phyloP scores from a whole-genome alignment of 306 rosid species.

The Quercus robur region DNA sequence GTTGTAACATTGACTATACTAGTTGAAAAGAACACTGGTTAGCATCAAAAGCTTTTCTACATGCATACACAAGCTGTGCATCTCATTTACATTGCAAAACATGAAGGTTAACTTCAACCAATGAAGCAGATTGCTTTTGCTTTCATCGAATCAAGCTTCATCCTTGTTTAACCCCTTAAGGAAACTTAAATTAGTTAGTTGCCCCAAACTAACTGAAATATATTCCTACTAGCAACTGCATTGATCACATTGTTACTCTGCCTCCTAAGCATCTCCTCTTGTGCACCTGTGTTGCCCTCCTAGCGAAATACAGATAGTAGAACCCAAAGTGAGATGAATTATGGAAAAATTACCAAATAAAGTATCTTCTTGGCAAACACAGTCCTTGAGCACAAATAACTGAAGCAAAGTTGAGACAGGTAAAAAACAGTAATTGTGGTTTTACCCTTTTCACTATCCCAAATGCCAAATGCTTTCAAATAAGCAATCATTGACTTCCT shows the following conservation, averaged over 20 bases:
- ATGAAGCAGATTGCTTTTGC: slow-evolving; percentile 8
- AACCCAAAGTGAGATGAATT: neutral
- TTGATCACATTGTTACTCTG: slow-evolving; percentile 62
- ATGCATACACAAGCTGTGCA: neutral
- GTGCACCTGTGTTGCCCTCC: slow-evolving; percentile 71
- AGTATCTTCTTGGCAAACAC: neutral
- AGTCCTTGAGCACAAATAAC: neutral
- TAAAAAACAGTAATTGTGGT: too few species aligned
- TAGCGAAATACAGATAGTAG: slow-evolving; percentile 19
- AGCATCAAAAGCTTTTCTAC: neutral
- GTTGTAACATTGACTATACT: too few species aligned
- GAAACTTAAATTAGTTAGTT: slow-evolving; percentile 23
- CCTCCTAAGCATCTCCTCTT: slow-evolving; percentile 72
- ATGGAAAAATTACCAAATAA: neutral
- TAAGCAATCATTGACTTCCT: neutral
- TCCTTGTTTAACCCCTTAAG: neutral
- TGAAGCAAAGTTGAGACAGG: too few species aligned
- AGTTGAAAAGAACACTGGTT: neutral
- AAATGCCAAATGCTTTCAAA: neutral
- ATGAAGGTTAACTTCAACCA: neutral
- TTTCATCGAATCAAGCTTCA: neutral
- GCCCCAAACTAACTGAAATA: slow-evolving; percentile 86
- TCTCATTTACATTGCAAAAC: slow-evolving; percentile 6
- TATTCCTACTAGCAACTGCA: slow-evolving; percentile 76
- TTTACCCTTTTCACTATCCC: neutral